These are phyloP conservation scores for Xylaria sp. DNA, from an alignment of 2,329 filamentous ascomycete species.

Conservation along the genomic window DNA sequence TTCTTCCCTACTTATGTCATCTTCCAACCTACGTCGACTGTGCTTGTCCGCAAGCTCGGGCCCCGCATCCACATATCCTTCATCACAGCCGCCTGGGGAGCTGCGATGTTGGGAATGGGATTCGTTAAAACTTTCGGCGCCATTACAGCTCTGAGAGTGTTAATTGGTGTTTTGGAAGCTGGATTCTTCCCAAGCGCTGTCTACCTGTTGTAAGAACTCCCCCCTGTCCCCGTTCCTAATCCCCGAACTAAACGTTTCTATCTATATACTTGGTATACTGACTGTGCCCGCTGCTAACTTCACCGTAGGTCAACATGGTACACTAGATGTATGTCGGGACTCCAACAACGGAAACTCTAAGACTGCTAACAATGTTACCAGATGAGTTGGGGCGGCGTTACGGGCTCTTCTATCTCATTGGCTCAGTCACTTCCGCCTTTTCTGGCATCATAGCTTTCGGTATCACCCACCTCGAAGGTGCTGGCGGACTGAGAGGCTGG, in stretches of 20 bases:
- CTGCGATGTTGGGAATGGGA: conserved; percentile 72
- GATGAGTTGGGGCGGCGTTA: conserved; percentile 78
- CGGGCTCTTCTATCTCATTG: conserved; percentile 75
- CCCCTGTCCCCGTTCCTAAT: background rate
- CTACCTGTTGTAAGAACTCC: conserved; percentile 68
- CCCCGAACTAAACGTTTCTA: background rate
- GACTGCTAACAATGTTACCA: conserved; percentile 38
- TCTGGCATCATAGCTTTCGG: conserved; percentile 77
- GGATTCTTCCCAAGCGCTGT: conserved; percentile 78
- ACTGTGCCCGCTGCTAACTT: background rate
- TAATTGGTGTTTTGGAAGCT: conserved; percentile 74
- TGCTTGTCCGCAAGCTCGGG: conserved; percentile 74
- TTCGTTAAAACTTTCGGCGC: conserved; percentile 65
- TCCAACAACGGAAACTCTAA: conserved; percentile 1
- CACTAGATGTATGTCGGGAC: conserved; percentile 64
- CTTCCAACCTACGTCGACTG: conserved; percentile 77
- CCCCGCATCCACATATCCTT: conserved; percentile 65
- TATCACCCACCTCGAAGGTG: conserved; percentile 72
- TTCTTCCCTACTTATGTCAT: conserved; percentile 80
- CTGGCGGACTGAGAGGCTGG: conserved; percentile 67
- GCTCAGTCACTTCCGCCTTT: conserved; percentile 73
- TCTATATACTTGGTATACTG: background rate
- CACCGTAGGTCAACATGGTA: conserved; percentile 69
- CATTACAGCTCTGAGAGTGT: conserved; percentile 65
- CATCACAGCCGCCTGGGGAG: conserved; percentile 70